Conservation (phyloP, 164 flowering plant genomes). For the Dillenia turbinata region DNA sequence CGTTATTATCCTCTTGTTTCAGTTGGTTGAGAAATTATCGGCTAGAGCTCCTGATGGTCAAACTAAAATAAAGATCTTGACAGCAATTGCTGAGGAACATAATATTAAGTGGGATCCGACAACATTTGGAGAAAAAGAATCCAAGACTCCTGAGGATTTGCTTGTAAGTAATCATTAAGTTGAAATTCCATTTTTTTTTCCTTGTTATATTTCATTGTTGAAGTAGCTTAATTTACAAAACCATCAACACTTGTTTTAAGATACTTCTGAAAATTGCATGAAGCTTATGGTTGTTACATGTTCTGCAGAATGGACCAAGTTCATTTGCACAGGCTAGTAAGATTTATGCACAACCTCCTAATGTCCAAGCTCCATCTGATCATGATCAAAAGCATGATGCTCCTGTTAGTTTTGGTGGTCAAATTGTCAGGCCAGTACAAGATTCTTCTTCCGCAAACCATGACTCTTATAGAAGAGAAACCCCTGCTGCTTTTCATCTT, state of each 20-base stretch:
- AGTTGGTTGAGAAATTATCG: slow-evolving; percentile 93
- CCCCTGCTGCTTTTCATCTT: slow-evolving; percentile 17
- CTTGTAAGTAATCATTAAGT: slow-evolving; percentile 35
- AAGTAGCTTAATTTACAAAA: background rate
- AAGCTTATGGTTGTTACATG: background rate
- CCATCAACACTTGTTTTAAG: background rate
- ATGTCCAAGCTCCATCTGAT: slow-evolving; percentile 21
- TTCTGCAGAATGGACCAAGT: slow-evolving; percentile 63
- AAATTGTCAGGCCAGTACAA: slow-evolving; percentile 27
- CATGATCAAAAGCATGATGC: slow-evolving; percentile 25
- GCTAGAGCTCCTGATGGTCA: slow-evolving; percentile 74
- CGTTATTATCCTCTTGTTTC: slow-evolving; percentile 6
- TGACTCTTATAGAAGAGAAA: slow-evolving; percentile 9
- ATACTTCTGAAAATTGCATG: background rate
- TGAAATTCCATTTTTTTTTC: background rate
- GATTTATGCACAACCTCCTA: slow-evolving; percentile 28
- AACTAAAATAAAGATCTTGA: slow-evolving; percentile 70
- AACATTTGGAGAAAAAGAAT: slow-evolving; percentile 41
- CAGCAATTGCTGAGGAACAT: slow-evolving; percentile 76
- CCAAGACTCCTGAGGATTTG: slow-evolving; percentile 45
- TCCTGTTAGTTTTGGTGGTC: slow-evolving; percentile 13
- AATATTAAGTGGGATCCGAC: slow-evolving; percentile 74
- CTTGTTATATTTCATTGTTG: background rate
- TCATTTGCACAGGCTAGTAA: slow-evolving; percentile 30
- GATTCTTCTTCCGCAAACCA: slow-evolving; percentile 18